Conservation (phyloP, 352 stramenopile genomes). For the Globisporangium barbulae region DNA sequence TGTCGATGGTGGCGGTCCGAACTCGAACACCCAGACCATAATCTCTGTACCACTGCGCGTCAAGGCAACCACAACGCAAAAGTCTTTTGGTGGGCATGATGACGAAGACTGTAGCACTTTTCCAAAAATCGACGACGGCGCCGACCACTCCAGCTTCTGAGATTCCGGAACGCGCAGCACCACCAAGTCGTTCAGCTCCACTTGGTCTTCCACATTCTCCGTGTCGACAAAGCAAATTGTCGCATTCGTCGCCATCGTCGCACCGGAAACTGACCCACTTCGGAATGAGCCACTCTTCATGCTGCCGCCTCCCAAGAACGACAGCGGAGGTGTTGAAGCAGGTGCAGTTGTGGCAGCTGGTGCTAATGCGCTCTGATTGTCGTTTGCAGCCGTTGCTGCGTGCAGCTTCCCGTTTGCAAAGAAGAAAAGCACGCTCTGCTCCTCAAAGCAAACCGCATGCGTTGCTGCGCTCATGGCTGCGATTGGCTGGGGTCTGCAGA, state of each 20-base stretch:
- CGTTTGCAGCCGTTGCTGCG: slow-evolving; percentile 21
- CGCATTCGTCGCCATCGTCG: slow-evolving; percentile 1
- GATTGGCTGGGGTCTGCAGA: slow-evolving; percentile 25
- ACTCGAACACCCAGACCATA: slow-evolving; percentile 60
- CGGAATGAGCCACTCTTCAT: slow-evolving; percentile 3
- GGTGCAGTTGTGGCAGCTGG: slow-evolving; percentile 1
- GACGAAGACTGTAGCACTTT: slow-evolving; percentile 12
- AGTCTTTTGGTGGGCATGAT: slow-evolving; percentile 46
- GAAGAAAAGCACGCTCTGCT: slow-evolving; percentile 35
- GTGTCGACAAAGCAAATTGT: slow-evolving; percentile 18
- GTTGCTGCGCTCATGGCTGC: slow-evolving; percentile 25
- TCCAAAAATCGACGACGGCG: slow-evolving; percentile 31
- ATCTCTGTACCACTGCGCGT: slow-evolving; percentile 31
- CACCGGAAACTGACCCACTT: neutral
- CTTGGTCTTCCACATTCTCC: slow-evolving; percentile 15
- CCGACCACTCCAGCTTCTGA: slow-evolving; percentile 54
- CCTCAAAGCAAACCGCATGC: slow-evolving; percentile 36
- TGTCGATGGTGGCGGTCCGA: slow-evolving; percentile 16
- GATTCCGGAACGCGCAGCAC: slow-evolving; percentile 39
- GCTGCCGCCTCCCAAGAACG: slow-evolving; percentile 4
- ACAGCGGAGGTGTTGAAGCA: neutral
- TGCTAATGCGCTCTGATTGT: slow-evolving; percentile 10
- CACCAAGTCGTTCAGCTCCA: slow-evolving; percentile 30
- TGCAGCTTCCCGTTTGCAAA: slow-evolving; percentile 33
- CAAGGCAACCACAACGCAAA: slow-evolving; percentile 53